Evolutionary conservation across 2,329 filamentous ascomycete genomes (phyloP).

Genomic region (Truncatella angustata): DNA sequence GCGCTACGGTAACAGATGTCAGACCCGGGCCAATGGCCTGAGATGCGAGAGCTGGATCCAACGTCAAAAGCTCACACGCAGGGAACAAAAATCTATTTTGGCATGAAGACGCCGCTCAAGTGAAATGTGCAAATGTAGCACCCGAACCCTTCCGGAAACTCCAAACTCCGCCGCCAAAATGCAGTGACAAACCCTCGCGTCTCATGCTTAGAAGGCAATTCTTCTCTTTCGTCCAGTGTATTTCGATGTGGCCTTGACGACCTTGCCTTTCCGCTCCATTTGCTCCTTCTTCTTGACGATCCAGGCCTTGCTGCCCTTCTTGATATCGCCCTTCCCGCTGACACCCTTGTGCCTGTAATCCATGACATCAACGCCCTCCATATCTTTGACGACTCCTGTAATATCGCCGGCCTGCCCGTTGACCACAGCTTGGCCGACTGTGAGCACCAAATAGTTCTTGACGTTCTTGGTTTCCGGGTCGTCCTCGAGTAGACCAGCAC

Average conservation of each 20-base stretch:
- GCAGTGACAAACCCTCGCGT: not conserved
- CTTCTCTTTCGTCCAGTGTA: conserved; percentile 90
- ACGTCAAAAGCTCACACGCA: no score
- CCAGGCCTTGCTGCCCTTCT: conserved; percentile 84
- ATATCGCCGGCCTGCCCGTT: conserved; percentile 69
- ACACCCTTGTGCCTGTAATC: conserved; percentile 61
- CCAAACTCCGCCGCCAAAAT: conserved; percentile 9
- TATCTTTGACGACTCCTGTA: conserved; percentile 81
- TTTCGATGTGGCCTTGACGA: conserved; percentile 88
- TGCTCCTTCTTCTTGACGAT: conserved; percentile 86
- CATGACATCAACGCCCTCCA: conserved; percentile 83
- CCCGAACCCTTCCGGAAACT: not conserved
- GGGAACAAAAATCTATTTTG: no score
- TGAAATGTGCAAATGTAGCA: no score
- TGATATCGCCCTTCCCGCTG: conserved; percentile 50
- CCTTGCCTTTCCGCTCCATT: conserved; percentile 91
- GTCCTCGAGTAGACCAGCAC: conserved; percentile 91
- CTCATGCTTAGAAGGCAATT: conserved; percentile 62
- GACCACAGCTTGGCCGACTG: conserved; percentile 65
- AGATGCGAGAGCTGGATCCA: no score
- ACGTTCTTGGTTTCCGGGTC: conserved; percentile 94
- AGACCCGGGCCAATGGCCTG: no score
- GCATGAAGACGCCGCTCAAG: no score
- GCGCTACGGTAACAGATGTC: no score
- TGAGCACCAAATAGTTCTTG: conserved; percentile 94